Evolutionary conservation across 148 eudicot species (phyloP).

Genomic region (Amaranthus hypochondriacus): DNA sequence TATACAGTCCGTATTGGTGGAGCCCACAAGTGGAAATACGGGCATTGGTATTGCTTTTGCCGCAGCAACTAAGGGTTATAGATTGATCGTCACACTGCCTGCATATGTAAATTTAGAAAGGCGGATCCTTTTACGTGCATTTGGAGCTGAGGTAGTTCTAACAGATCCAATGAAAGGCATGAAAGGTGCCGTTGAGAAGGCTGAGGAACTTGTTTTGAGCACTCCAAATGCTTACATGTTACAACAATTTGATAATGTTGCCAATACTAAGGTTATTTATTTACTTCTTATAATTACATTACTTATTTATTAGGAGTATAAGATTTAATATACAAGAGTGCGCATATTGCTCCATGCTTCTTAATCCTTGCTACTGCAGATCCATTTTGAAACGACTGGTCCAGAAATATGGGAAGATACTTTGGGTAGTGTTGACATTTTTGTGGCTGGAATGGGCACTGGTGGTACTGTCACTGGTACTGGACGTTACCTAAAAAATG

Average conservation of each 20-base stretch:
- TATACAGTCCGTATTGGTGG: constrained; percentile 57
- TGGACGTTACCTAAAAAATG: constrained; percentile 62
- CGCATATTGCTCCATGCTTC: neutral
- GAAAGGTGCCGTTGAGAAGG: constrained; percentile 73
- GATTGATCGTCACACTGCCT: constrained; percentile 61
- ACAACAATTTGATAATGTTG: constrained; percentile 61
- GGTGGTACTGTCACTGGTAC: constrained; percentile 73
- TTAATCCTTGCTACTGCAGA: constrained; percentile 32
- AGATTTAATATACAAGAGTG: neutral
- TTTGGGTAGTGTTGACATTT: constrained; percentile 49
- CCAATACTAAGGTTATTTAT: constrained; percentile 58
- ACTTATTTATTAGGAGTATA: neutral
- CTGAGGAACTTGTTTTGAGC: constrained; percentile 56
- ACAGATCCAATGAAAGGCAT: constrained; percentile 61
- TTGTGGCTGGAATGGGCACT: constrained; percentile 74
- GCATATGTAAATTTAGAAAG: constrained; percentile 57
- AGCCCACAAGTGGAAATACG: constrained; percentile 71
- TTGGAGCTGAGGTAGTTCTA: constrained; percentile 62
- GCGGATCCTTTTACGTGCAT: constrained; percentile 57
- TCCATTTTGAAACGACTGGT: constrained; percentile 78
- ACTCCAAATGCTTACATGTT: constrained; percentile 66
- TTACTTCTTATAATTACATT: neutral
- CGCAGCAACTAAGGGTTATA: constrained; percentile 64
- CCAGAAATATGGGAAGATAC: constrained; percentile 89
- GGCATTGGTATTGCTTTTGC: constrained; percentile 67